These are phyloP conservation scores for Ostreobium quekettii DNA, from an alignment of 139 green algal species.

Conservation along the genomic window DNA sequence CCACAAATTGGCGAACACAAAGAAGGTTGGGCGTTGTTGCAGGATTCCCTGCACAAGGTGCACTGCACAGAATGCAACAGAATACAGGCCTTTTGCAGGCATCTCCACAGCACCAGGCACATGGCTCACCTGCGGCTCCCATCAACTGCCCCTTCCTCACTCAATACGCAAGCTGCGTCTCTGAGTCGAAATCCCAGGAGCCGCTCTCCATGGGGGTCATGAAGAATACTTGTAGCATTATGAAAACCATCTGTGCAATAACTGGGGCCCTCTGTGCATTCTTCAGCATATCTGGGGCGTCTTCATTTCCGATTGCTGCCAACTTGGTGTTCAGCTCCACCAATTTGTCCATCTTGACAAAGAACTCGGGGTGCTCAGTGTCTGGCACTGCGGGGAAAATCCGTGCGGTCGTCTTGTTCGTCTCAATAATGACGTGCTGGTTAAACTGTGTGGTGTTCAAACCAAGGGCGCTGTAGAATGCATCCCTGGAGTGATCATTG, in stretches of 20 bases:
- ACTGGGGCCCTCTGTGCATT: constrained; percentile 59
- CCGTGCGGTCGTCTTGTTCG: constrained; percentile 91
- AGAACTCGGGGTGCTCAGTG: constrained; percentile 78
- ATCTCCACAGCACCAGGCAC: too few relatives aligned
- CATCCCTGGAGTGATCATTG: constrained; percentile 89
- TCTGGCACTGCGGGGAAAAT: constrained; percentile 93
- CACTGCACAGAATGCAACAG: too few relatives aligned
- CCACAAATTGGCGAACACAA: too few relatives aligned
- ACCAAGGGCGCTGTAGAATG: constrained; percentile 91
- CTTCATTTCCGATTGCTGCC: constrained; percentile 45
- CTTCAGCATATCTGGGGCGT: constrained; percentile 63
- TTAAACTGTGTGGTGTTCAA: constrained; percentile 95
- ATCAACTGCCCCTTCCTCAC: too few relatives aligned
- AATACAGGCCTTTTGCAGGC: too few relatives aligned
- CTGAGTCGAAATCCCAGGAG: constrained; percentile 50
- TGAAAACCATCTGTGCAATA: constrained; percentile 64
- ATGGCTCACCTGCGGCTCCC: too few relatives aligned
- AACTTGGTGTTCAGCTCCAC: constrained; percentile 77
- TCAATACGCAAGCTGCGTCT: constrained; percentile 44
- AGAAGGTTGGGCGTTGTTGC: too few relatives aligned
- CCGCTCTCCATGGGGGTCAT: constrained; percentile 70
- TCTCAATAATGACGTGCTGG: constrained; percentile 98
- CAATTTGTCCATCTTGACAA: constrained; percentile 69
- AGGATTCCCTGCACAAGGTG: too few relatives aligned
- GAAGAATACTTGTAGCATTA: constrained; percentile 76